A percentile compares a stretch with the other conserved stretches of the same genome.
phyloP scores from a whole-genome alignment of 805 yeast genomes.

The Zygosaccharomyces pseudorouxii region DNA sequence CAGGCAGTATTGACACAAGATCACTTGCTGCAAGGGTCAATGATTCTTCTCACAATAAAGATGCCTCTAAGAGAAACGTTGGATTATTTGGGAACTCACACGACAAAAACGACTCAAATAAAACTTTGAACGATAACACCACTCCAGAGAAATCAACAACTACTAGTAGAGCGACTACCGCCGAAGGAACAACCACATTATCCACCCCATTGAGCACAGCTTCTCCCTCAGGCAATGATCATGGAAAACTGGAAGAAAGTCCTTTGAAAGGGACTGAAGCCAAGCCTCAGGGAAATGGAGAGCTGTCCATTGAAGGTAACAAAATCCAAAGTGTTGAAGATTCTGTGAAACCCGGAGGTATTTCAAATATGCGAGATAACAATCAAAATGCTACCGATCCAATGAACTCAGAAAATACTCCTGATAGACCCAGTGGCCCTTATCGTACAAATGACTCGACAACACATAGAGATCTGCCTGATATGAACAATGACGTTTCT shows the following conservation, averaged over 20 bases:
- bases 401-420: no score
- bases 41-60: not conserved
- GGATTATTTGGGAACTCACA: not conserved
- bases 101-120: not conserved
- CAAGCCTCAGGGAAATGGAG: not conserved
- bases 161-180: not conserved
- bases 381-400: no score
- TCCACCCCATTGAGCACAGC: not conserved
- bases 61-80: not conserved
- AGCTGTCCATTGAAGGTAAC: not conserved
- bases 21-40: not conserved
- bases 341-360: not conserved
- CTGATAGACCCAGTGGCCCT: no score
- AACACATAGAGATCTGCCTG: no score
- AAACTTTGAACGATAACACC: not conserved
- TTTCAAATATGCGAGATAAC: no score
- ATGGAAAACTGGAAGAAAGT: not conserved
- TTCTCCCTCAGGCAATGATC: not conserved
- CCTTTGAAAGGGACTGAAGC: not conserved
- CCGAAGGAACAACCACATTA: not conserved
- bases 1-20: not conserved
- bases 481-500: no score
- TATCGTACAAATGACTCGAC: no score
- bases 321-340: not conserved
- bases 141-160: not conserved